Percentiles rank a stretch among this genome's conserved stretches.
These are phyloP conservation scores for Blastobotrys capitulatus DNA, from an alignment of 1,139 yeast species.

Conservation along the genomic window DNA sequence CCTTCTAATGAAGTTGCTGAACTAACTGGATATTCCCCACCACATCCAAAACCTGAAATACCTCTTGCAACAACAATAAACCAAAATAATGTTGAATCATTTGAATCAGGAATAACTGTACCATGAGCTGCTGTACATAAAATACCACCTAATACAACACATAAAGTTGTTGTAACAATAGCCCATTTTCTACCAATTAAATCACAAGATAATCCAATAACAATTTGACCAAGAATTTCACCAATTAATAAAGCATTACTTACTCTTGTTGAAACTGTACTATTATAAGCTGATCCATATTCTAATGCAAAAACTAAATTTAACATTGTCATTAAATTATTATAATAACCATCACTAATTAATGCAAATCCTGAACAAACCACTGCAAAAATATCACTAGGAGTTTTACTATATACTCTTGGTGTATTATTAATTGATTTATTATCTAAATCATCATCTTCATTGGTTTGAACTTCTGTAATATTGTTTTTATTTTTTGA, in stretches of 20 bases:
- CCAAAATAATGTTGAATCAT: constrained; percentile 54
- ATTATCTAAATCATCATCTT: background rate
- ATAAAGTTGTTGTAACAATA: constrained; percentile 47
- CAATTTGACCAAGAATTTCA: constrained; percentile 53
- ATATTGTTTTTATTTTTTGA: no score
- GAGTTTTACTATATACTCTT: background rate
- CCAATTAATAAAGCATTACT: constrained; percentile 56
- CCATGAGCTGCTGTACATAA: constrained; percentile 59
- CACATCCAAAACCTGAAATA: constrained; percentile 64
- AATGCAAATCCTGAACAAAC: constrained; percentile 55
- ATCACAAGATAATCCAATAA: constrained; percentile 52
- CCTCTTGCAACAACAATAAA: constrained; percentile 66
- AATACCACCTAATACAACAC: constrained; percentile 51
- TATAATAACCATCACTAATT: constrained; percentile 60
- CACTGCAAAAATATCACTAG: constrained; percentile 37
- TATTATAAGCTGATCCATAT: constrained; percentile 43
- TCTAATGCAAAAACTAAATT: constrained; percentile 44
- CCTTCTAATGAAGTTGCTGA: constrained; percentile 69
- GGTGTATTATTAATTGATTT: background rate
- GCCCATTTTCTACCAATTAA: constrained; percentile 55
- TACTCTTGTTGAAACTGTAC: constrained; percentile 47
- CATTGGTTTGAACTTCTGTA: background rate
- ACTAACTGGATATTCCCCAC: constrained; percentile 72
- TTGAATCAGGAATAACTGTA: constrained; percentile 25
- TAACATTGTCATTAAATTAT: constrained; percentile 54